These are phyloP conservation scores for Carex sylvatica DNA, from an alignment of 202 grass and related monocot genomes.

Conservation along the genomic window DNA sequence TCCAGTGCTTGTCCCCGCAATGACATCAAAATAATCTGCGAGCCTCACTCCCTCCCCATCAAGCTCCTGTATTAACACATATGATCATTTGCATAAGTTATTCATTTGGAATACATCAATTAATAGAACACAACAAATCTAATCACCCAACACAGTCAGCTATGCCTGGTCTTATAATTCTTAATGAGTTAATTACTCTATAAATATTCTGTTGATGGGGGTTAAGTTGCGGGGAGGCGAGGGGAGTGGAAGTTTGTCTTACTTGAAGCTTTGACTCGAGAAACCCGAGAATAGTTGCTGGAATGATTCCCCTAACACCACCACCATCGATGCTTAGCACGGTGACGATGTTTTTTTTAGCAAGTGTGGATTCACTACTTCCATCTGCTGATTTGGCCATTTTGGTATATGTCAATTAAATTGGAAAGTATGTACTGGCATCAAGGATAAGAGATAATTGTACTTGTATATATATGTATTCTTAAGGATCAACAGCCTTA, in stretches of 20 bases:
- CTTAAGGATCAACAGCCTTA: not conserved
- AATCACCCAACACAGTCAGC: not conserved
- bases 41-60: slow-evolving; percentile 36
- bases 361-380: not conserved
- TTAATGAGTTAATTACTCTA: too few species aligned
- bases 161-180: not conserved
- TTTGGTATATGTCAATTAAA: not conserved
- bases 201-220: too few species aligned
- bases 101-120: not conserved
- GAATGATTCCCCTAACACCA: slow-evolving; percentile 52
- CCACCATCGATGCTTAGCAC: slow-evolving; percentile 52
- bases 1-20: slow-evolving; percentile 66
- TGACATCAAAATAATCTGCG: slow-evolving; percentile 55
- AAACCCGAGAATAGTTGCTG: slow-evolving; percentile 36
- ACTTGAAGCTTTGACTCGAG: slow-evolving; percentile 38
- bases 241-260: not conserved
- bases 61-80: slow-evolving; percentile 31
- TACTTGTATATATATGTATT: not conserved
- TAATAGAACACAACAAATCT: not conserved
- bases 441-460: not conserved
- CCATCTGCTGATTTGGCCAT: not conserved
- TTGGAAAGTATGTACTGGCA: not conserved
- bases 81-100: not conserved
- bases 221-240: too few species aligned
- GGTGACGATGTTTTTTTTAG: slow-evolving; percentile 37